Base-by-base conservation (phyloP, 2,329 filamentous ascomycete species). In the Cercospora citrullina region DNA sequence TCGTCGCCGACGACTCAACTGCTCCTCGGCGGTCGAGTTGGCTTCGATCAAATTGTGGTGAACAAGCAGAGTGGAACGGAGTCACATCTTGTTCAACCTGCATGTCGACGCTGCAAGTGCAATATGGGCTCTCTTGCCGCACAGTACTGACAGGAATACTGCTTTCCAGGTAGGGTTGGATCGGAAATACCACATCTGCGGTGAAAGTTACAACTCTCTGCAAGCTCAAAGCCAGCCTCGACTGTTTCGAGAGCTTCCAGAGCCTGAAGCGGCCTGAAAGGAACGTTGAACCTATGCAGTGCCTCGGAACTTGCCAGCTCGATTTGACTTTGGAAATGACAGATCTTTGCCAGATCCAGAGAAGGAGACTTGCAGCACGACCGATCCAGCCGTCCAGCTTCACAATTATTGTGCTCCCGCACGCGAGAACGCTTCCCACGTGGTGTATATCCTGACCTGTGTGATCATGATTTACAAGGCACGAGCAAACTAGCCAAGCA, bases 271-370 rank as follows among this genome's bases (percentile, higher is more conserved):
- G 48, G 48, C 48, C 12, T 21, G 48, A 12, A 26, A 53, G 45
- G 21, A 53, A 16, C 48, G 21, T 53, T 53, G 10, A 53, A 14
- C 18, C 45, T 48, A 48, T 55, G 18, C 48, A 55, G 6, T 28
- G 48, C 23, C 48, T 55, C 48, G 48, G 48, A 28, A 55, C 48
- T 55, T 55, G 3, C 48, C 48, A 55, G 12, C 3, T 2, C 48
- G 23, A 55, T 55, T 53, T 55, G 48, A 55, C 12, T 55, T 55
- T 28, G 23, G 28, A n/a, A 16, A 28, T 55, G 48, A 28, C 48
- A 55, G 48, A 55, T 55, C 48, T 16, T 55, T 55, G 48, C 48
- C 48, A 55, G 48, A 55, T 55, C 48, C 12, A 55, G 48, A 55
- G 21, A 26, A 3, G 9, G 6, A 5, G 36, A 42, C 23, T 26